Conservation (phyloP, 306 rosid species). For the Chamaecrista fasciculata region DNA sequence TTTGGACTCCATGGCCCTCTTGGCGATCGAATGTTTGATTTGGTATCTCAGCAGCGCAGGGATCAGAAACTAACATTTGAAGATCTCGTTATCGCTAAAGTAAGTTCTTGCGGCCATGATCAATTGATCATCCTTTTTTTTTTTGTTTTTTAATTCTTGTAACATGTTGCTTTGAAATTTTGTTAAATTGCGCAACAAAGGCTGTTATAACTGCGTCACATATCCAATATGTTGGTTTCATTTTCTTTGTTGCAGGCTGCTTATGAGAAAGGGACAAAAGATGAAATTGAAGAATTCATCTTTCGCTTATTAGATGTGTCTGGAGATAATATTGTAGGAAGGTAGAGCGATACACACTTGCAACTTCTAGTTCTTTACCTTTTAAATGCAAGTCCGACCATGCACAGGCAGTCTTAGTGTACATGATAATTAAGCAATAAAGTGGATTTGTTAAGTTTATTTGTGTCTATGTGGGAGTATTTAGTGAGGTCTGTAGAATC, state of each 20-base stretch:
- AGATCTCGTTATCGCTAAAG: conserved; percentile 87
- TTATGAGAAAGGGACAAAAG: conserved; percentile 66
- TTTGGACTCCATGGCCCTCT: conserved; percentile 63
- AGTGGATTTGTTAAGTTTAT: not conserved
- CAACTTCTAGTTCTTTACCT: not conserved
- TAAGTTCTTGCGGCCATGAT: conserved; percentile 30
- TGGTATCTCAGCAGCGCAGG: conserved; percentile 70
- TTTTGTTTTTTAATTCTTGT: not conserved
- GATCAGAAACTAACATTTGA: conserved; percentile 73
- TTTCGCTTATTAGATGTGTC: conserved; percentile 52
- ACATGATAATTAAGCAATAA: not conserved
- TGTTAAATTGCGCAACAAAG: not conserved
- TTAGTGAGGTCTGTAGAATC: not conserved
- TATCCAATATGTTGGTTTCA: conserved; percentile 2
- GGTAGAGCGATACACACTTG: conserved; percentile 34
- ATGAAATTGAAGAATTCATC: conserved; percentile 63
- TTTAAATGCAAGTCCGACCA: not conserved
- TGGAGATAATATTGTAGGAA: conserved; percentile 42
- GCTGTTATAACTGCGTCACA: not conserved
- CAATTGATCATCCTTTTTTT: not conserved
- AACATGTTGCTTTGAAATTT: not conserved
- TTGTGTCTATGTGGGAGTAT: not conserved
- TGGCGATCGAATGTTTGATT: conserved; percentile 72
- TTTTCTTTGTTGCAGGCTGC: conserved; percentile 42
- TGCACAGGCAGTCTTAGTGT: not conserved